Evolutionary conservation across 495 filamentous ascomycete genomes (phyloP).

Genomic region (Symbiotaphrina buchneri): DNA sequence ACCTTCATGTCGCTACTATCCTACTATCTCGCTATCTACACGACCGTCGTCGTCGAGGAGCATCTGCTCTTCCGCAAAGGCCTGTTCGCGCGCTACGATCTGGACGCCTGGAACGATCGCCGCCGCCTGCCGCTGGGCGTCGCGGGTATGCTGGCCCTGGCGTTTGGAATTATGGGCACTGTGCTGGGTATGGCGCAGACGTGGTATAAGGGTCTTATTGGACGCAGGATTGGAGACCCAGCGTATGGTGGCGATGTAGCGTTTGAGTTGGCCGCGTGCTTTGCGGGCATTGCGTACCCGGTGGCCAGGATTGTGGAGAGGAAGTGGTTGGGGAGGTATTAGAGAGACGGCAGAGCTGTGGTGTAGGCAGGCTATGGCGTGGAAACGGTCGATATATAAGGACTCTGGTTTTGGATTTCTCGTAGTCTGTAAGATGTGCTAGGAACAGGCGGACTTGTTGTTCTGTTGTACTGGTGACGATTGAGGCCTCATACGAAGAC

Average conservation of each 20-base stretch:
- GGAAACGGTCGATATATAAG: no score
- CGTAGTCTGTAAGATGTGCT: no score
- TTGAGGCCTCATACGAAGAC: no score
- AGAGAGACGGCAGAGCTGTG: no score
- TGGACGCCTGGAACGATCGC: slow-evolving; percentile 26
- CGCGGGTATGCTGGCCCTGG: slow-evolving; percentile 21
- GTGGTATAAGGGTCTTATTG: slow-evolving; percentile 26
- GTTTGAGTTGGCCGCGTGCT: neutral
- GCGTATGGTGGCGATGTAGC: neutral
- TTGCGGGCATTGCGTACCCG: no score
- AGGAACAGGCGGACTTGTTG: no score
- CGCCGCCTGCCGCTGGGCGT: slow-evolving; percentile 21
- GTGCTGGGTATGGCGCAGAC: slow-evolving; percentile 27
- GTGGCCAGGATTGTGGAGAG: no score
- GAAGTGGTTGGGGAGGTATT: no score
- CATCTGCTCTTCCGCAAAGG: slow-evolving; percentile 34
- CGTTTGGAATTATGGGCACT: slow-evolving; percentile 20
- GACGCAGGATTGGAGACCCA: slow-evolving; percentile 20
- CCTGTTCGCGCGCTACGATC: slow-evolving; percentile 16
- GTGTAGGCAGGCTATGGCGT: no score
- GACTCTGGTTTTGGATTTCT: no score
- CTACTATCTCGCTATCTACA: slow-evolving; percentile 35
- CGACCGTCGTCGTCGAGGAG: slow-evolving; percentile 32
- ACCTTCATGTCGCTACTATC: slow-evolving; percentile 34
- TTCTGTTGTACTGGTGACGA: no score